Percentiles rank a stretch among this genome's conserved stretches.
Conservation (phyloP, 768 basidiomycete species). For the Russula lepida region DNA sequence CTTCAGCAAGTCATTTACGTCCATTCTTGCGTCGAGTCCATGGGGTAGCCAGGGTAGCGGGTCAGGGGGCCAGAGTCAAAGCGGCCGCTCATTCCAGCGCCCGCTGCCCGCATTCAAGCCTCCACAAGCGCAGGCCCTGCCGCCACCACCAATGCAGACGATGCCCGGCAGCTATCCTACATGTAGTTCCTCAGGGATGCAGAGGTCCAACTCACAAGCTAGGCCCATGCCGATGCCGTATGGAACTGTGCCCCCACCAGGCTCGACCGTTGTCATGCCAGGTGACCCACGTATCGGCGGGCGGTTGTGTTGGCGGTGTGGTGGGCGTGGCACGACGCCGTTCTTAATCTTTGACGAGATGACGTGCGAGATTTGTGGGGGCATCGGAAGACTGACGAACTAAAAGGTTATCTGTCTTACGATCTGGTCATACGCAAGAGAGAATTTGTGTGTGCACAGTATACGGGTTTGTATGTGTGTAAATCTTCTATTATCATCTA, state of each 20-base stretch:
- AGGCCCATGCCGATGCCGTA: slow-evolving; percentile 23
- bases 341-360: slow-evolving; percentile 47
- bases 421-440: neutral
- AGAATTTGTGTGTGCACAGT: neutral
- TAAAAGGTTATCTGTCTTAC: neutral
- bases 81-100: slow-evolving; percentile 17
- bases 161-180: neutral
- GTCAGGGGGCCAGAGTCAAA: neutral
- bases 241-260: slow-evolving; percentile 29
- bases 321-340: slow-evolving; percentile 45
- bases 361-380: slow-evolving; percentile 51
- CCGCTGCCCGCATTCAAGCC: slow-evolving; percentile 19
- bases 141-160: neutral
- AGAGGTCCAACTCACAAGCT: neutral
- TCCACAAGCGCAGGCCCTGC: neutral
- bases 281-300: slow-evolving; percentile 72
- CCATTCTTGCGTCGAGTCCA: slow-evolving; percentile 48
- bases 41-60: slow-evolving; percentile 25
- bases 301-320: slow-evolving; percentile 52
- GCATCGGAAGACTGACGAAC: slow-evolving; percentile 43
- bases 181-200: too few species aligned
- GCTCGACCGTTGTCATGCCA: slow-evolving; percentile 42
- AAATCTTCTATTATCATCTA: neutral
- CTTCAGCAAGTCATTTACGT: slow-evolving; percentile 51
- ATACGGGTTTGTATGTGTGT: neutral